phyloP scores from a whole-genome alignment of 768 basidiomycete genomes.

The Rhizopogon roseolus region DNA sequence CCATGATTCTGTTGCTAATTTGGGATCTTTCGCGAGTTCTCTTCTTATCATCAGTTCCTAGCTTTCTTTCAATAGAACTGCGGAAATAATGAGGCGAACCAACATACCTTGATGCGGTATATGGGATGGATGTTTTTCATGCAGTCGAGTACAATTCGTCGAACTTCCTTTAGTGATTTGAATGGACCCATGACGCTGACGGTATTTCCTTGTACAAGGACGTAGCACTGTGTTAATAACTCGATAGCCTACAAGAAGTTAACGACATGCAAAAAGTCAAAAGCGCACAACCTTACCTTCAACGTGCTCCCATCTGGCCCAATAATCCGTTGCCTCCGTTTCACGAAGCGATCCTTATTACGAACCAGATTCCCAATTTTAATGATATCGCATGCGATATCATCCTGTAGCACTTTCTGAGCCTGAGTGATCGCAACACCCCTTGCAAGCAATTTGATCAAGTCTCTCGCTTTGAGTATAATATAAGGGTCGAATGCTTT shows the following conservation, averaged over 20 bases:
- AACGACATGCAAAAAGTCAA: background rate
- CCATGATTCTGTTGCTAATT: slow-evolving; percentile 91
- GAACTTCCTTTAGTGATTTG: slow-evolving; percentile 93
- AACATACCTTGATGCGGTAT: slow-evolving; percentile 88
- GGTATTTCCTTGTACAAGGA: slow-evolving; percentile 96
- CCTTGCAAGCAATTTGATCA: slow-evolving; percentile 92
- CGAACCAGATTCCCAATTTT: slow-evolving; percentile 93
- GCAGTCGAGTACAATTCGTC: slow-evolving; percentile 95
- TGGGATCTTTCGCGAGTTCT: slow-evolving; percentile 97
- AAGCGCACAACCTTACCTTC: slow-evolving; percentile 52
- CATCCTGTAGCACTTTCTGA: slow-evolving; percentile 85
- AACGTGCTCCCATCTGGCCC: slow-evolving; percentile 96
- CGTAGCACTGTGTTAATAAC: slow-evolving; percentile 92
- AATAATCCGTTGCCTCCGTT: slow-evolving; percentile 92
- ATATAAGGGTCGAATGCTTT: slow-evolving; percentile 98
- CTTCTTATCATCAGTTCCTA: slow-evolving; percentile 98
- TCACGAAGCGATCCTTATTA: slow-evolving; percentile 96
- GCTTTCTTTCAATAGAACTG: background rate
- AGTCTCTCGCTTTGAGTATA: slow-evolving; percentile 91
- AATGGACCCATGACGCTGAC: slow-evolving; percentile 97
- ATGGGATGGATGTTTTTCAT: slow-evolving; percentile 99
- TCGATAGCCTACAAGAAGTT: slow-evolving; percentile 79
- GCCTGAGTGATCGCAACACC: slow-evolving; percentile 85
- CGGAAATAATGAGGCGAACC: background rate
- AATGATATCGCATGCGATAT: slow-evolving; percentile 92